These are phyloP conservation scores for Dioscorea dumetorum DNA, from an alignment of 106 monocot genomes.

Conservation along the genomic window DNA sequence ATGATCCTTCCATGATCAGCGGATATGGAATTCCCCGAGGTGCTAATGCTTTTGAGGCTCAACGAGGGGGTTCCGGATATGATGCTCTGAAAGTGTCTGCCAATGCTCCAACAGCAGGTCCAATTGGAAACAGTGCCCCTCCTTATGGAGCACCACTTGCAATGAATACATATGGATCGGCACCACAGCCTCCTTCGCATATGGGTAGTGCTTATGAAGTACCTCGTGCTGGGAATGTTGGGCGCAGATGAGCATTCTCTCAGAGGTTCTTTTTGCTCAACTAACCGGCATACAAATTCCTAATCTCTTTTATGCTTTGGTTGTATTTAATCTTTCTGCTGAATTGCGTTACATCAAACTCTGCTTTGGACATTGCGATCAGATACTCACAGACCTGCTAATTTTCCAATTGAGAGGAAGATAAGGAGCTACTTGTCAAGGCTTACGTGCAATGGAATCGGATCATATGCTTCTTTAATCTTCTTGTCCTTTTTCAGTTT, in stretches of 20 bases:
- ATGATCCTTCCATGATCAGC: neutral
- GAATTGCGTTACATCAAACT: too few species aligned
- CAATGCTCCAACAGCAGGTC: neutral
- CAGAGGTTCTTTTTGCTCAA: too few species aligned
- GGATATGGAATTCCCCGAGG: neutral
- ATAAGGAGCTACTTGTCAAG: too few species aligned
- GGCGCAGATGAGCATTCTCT: neutral
- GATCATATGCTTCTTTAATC: too few species aligned
- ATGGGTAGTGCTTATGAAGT: neutral
- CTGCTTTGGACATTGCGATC: too few species aligned
- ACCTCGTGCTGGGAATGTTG: neutral
- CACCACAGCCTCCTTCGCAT: neutral
- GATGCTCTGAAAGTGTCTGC: neutral
- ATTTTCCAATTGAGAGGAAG: too few species aligned
- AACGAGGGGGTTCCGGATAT: neutral
- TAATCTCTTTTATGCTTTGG: too few species aligned
- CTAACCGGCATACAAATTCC: too few species aligned
- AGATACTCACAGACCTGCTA: too few species aligned
- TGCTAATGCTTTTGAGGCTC: neutral
- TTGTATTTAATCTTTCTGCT: too few species aligned
- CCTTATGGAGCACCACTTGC: neutral
- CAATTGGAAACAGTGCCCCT: neutral
- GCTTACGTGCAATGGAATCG: too few species aligned
- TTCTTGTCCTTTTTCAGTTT: too few species aligned
- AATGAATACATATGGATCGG: neutral